Base-by-base conservation (phyloP, 257 asterid genomes). In the Echium plantagineum region DNA sequence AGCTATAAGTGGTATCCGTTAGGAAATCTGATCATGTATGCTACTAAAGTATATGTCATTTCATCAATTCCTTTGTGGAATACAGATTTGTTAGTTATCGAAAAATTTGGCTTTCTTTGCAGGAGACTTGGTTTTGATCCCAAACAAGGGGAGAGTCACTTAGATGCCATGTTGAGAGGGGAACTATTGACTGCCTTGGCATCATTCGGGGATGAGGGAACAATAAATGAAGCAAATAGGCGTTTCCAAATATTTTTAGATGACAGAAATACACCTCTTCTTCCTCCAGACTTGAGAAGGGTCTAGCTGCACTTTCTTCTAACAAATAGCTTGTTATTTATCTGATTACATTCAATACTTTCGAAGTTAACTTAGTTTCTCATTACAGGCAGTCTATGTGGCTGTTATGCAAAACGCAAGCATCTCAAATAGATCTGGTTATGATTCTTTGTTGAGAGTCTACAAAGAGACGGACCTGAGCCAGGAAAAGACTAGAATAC, bases 401-500 rank as follows among this genome's bases (percentile, higher is more conserved):
- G 89, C 95, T 71, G 83, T 84, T 20, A 78, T 84, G 89, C 78
- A 59, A 75, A 73, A 67, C 31, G 93, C 69, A 58, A 78, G 63
- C 56, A 77, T 75, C 83, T 81, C 95, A 64, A 74, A 86, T 74
- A 85, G 89, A 79, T 84, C 78, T 58, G 82, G 81, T 15, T 93
- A 75, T 69, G 95, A 93, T 17, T 82, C 95, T 69, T 95, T 93
- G 49, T 77, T 93, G 65, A 83, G 66, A 59, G 53, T 89, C 35
- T 93, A 93, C 61, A 70, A 94, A 69, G 99, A 84, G 80, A 72
- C 94, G 38, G 99, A 89, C 69, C 97, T 89, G 74, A 93, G 97
- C 83, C 94, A 89, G 83, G 99, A 86, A 79, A 93, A 93, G 78
- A 86, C 91, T 5, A 80, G 95, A 58, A 80, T 93, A 52, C 35